Percentiles rank a stretch among this genome's conserved stretches.
Conservation (phyloP, 805 yeast species). For the Monosporozyma aquatica region DNA sequence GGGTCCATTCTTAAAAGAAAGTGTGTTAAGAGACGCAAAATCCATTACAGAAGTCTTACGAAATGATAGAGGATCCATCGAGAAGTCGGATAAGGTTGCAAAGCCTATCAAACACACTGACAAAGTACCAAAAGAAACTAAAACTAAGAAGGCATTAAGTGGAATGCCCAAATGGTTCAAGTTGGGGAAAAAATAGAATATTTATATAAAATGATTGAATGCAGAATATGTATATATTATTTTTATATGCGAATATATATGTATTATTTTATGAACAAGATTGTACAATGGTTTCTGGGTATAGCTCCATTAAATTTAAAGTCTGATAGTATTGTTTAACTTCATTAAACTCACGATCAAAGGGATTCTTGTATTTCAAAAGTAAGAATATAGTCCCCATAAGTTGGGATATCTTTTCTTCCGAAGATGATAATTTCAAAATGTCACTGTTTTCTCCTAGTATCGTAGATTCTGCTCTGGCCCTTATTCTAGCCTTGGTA, state of each 20-base stretch:
- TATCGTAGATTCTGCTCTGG: conserved; percentile 2
- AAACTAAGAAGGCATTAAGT: conserved; percentile 11
- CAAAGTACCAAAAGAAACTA: neutral
- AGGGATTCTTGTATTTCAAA: conserved; percentile 10
- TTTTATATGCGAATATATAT: neutral
- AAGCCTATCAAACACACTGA: conserved; percentile 1
- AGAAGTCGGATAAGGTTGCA: neutral
- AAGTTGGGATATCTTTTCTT: neutral
- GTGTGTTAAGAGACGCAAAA: conserved; percentile 27
- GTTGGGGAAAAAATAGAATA: conserved; percentile 27
- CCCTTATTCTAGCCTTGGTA: conserved; percentile 1
- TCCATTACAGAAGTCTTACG: conserved; percentile 26
- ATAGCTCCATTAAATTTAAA: conserved; percentile 7
- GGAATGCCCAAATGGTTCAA: conserved; percentile 36
- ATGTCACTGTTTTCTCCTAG: conserved; percentile 2
- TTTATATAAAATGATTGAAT: neutral
- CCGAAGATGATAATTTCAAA: neutral
- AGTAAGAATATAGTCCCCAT: conserved; percentile 10
- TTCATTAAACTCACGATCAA: conserved; percentile 10
- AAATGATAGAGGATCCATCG: neutral
- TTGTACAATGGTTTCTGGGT: neutral
- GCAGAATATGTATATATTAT: conserved; percentile 6
- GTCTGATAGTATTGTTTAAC: conserved; percentile 12
- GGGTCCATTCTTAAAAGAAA: conserved; percentile 26
- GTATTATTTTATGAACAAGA: conserved; percentile 9